phyloP scores from a whole-genome alignment of 106 monocot species.

The Vanilla planifolia region DNA sequence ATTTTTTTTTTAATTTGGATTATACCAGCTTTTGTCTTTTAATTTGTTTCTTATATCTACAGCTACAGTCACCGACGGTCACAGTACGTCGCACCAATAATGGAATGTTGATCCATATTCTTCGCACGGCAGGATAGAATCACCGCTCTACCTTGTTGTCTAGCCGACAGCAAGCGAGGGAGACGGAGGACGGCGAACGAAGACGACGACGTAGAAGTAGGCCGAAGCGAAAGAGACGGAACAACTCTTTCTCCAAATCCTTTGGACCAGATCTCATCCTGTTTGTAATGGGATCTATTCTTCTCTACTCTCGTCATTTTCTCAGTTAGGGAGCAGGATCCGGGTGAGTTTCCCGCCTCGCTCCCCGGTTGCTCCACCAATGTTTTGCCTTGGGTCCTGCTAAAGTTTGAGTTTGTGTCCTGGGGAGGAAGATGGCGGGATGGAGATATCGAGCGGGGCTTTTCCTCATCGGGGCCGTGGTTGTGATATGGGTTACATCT shows the following conservation, averaged over 20 bases:
- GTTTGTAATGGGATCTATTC: not conserved
- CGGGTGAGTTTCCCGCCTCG: not conserved
- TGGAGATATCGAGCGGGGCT: constrained; percentile 76
- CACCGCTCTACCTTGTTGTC: not conserved
- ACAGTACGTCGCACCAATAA: too few relatives aligned
- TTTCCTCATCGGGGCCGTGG: constrained; percentile 71
- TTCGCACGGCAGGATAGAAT: not conserved
- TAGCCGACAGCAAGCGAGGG: not conserved
- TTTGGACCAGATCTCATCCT: not conserved
- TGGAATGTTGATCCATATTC: not conserved
- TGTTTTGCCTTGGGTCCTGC: not conserved
- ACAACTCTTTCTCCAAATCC: not conserved
- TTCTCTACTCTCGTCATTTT: not conserved
- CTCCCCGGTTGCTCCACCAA: not conserved
- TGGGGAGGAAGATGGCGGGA: constrained; percentile 20
- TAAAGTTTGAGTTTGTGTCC: not conserved
- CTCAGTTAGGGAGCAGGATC: not conserved
- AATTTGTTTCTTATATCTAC: too few relatives aligned
- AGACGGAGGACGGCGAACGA: not conserved
- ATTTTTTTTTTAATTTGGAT: too few relatives aligned
- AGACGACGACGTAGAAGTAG: not conserved
- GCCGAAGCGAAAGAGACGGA: not conserved
- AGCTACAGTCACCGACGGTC: too few relatives aligned
- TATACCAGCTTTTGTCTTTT: too few relatives aligned
- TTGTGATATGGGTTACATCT: constrained; percentile 83